Evolutionary conservation across 75 land plant genomes (phyloP).

Genomic region (Adiantum capillusveneris): DNA sequence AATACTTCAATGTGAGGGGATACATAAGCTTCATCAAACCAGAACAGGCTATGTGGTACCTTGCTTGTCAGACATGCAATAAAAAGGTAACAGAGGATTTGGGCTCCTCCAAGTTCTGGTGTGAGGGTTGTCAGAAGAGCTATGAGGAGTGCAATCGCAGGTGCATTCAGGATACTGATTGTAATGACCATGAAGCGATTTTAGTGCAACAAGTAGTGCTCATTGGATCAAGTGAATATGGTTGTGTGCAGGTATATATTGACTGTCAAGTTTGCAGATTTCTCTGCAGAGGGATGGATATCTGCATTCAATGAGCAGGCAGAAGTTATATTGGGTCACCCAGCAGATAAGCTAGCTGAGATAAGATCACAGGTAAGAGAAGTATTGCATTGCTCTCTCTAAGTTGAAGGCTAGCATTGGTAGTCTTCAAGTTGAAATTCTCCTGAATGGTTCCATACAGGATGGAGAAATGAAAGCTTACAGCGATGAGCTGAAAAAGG

Average conservation of each 20-base stretch:
- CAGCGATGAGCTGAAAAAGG: constrained; percentile 56
- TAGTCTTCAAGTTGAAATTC: too few species aligned
- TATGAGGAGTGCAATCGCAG: constrained; percentile 58
- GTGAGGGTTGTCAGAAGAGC: constrained; percentile 83
- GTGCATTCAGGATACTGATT: constrained; percentile 24
- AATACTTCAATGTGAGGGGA: constrained; percentile 64
- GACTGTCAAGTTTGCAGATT: constrained; percentile 64
- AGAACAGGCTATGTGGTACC: constrained; percentile 97
- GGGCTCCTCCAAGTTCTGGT: constrained; percentile 75
- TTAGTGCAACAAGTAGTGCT: not conserved
- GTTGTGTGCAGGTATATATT: constrained; percentile 65
- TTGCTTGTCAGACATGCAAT: constrained; percentile 87
- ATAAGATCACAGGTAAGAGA: constrained; percentile 62
- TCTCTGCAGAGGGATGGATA: constrained; percentile 75
- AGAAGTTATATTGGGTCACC: constrained; percentile 60
- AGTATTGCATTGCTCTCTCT: not conserved
- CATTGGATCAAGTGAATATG: not conserved
- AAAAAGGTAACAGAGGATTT: constrained; percentile 75
- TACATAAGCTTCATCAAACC: constrained; percentile 83
- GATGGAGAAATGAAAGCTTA: constrained; percentile 49
- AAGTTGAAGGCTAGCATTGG: too few species aligned
- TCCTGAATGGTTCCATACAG: too few species aligned
- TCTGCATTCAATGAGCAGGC: constrained; percentile 95
- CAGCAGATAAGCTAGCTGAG: constrained; percentile 75
- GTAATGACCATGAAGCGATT: not conserved